Base-by-base conservation (phyloP, 306 rosid species). In the Lupinus albus region DNA sequence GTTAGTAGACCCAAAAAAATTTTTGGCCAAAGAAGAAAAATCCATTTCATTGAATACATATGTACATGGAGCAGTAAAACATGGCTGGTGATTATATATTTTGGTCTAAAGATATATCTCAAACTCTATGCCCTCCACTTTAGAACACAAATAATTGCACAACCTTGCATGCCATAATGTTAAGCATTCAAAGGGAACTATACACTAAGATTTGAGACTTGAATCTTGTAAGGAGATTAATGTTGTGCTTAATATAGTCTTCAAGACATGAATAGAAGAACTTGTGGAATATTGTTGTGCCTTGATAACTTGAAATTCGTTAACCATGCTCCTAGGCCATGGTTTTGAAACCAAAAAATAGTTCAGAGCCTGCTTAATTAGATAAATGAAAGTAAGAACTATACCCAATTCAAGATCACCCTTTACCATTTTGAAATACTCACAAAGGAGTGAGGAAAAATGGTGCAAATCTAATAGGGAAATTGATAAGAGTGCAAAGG, bases 381-480 rank as follows among this genome's bases (percentile, higher is more conserved):
- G 36, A 4, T 11, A 68, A 50, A 77, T 7, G 38, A 77, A 7
- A 76, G 50, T 10, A 4, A 81, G 76, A 50, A 68, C 74, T 0
- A 33, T 4, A 45, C 77, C 76, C 77, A 81, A 41, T 62, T 68
- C 30, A 35, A 81, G 11, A 77, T 81, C 82, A 25, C 45, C 82
- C 60, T 62, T 81, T n/a, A n/a, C 51, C 68, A 77, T 68, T 21
- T 35, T 20, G 44, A 73, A 57, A 68, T 77, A 38, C 7, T 44
- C 62, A 4, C 1, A 76, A 35, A 68, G 7, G 1, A n/a, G 0
- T 3, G 35, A 32, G 6, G 46, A 76, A 49, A 62, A 50, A 33
- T 68, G 35, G 36, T 57, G 66, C 70, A 81, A 6, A 68, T 81
- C 85, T 0, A 62, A 63, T 10, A 64, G 30, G 49, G 68, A 63